Base-by-base conservation (phyloP, 305 asterid species). In the Nicotiana rustica region DNA sequence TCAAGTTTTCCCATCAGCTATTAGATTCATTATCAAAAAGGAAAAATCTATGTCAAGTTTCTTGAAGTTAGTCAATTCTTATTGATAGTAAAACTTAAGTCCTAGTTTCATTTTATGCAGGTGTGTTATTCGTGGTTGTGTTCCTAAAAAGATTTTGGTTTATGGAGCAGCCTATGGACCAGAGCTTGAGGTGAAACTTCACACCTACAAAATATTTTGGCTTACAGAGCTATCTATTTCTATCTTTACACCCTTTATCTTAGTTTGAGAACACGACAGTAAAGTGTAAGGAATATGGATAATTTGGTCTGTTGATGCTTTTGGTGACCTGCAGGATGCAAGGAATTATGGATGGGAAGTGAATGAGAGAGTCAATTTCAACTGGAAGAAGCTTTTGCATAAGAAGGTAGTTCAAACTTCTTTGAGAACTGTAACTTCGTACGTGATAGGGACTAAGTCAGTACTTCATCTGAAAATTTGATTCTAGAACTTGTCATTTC, bases 51-150 rank as follows among this genome's bases (percentile, higher is more conserved):
- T 17, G 29, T 68, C 55, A 36, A 36, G 29, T 68, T 41, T 17
- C 8, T 17, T 36, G 2, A 35, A 17, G 56, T 35, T 68, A 68
- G 76, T 68, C 55, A 68, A 8, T 36, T 17, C 15, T 68, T 68
- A 55, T 36, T n/a, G 52, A 68, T 68, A 36, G 76, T 68, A 68
- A 17, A 4, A 3, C 15, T 17, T 68, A 17, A 36, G 76, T n/a
- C 29, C 70, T 36, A 10, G 6, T 36, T 44, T 78, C 59, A 31
- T 33, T 47, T 6, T 79, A n/a, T 68, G 76, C 94, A 96, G 99
- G 92, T 96, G 98, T 85, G 98, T 96, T 69, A 90, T 96, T 86
- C 99, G 99, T 84, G 98, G 99, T 21, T 96, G 99, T 81, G 99
- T 96, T 85, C 99, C 99, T 35, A 96, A 96, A 88, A 96, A 96